Percentiles rank a stretch among this genome's conserved stretches.
Evolutionary conservation across 2,329 filamentous ascomycete species (phyloP).

Genomic region (Alternaria sp.): DNA sequence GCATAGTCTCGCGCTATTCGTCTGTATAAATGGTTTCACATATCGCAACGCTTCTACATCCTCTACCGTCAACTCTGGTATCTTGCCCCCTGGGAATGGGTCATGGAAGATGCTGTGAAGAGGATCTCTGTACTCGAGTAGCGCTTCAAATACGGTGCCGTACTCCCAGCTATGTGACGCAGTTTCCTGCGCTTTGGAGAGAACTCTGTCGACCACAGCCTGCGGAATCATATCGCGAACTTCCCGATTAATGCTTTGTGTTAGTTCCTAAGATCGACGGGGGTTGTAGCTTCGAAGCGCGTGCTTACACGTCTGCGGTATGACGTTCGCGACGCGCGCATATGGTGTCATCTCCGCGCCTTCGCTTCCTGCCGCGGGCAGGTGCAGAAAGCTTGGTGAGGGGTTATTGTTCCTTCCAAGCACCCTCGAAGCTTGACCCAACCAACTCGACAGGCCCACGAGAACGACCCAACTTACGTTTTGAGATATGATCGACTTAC

Average conservation of each 20-base stretch:
- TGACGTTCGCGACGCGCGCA: not conserved
- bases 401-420: conserved; percentile 4
- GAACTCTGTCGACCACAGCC: conserved; percentile 46
- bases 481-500: not conserved
- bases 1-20: conserved; percentile 38
- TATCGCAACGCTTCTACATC: conserved; percentile 44
- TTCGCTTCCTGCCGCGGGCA: conserved; percentile 12
- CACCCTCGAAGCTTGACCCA: not conserved
- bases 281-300: not conserved
- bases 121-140: conserved; percentile 49
- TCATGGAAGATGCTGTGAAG: conserved; percentile 46
- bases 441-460: not conserved
- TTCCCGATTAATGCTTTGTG: not conserved
- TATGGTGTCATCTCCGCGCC: not conserved
- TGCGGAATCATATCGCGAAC: conserved; percentile 58
- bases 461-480: not conserved
- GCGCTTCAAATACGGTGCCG: conserved; percentile 51
- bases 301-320: not conserved
- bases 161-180: conserved; percentile 53
- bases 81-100: conserved; percentile 45
- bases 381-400: conserved; percentile 1
- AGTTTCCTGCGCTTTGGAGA: conserved; percentile 36
- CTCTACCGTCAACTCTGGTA: conserved; percentile 28
- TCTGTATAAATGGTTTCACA: conserved; percentile 42
- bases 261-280: not conserved